Evolutionary conservation across 257 asterid species (phyloP).

Genomic region (Prunella vulgaris): DNA sequence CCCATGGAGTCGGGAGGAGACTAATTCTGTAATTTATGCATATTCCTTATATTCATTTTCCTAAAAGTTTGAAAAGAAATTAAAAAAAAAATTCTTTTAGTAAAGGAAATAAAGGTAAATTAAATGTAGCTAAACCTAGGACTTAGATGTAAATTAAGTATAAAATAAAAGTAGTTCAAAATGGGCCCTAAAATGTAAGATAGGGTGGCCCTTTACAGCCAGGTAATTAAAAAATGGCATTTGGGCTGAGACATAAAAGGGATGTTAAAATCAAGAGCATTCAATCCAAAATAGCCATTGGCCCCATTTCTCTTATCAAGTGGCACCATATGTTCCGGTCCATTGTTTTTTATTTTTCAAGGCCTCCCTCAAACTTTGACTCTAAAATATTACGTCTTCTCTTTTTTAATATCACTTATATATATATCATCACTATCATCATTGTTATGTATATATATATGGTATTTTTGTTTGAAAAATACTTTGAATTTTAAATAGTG

Average conservation of each 20-base stretch:
- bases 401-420: no score
- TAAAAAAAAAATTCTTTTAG: background rate
- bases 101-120: background rate
- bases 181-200: conserved; percentile 5
- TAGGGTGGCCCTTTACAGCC: conserved; percentile 29
- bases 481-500: no score
- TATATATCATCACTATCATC: no score
- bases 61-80: background rate
- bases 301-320: conserved; percentile 28
- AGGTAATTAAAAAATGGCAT: conserved; percentile 5
- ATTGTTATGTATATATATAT: no score
- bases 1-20: background rate
- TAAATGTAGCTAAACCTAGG: conserved; percentile 11
- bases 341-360: conserved; percentile 15
- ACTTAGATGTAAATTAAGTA: background rate
- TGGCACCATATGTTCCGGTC: conserved; percentile 20
- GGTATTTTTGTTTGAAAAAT: no score
- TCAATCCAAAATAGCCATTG: conserved; percentile 15
- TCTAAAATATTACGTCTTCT: background rate
- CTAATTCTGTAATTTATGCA: background rate
- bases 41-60: background rate
- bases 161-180: background rate
- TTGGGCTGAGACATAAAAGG: conserved; percentile 21
- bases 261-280: conserved; percentile 18
- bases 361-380: background rate